A percentile compares a stretch with the other conserved stretches of the same genome.
phyloP scores from a whole-genome alignment of 2,329 filamentous ascomycete species.

The Fusarium sambucinum region DNA sequence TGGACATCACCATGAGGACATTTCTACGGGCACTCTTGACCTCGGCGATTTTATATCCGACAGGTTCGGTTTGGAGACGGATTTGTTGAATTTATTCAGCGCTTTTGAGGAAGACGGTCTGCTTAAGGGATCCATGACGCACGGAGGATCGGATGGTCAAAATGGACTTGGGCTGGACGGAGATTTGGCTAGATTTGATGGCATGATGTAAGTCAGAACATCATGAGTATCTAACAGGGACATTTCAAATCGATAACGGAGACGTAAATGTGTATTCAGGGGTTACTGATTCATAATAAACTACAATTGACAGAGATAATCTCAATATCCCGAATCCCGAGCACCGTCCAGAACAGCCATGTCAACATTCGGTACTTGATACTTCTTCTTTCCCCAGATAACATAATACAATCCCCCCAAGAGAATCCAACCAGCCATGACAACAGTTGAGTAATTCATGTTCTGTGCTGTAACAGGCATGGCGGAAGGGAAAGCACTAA shows the following conservation, averaged over 20 bases:
- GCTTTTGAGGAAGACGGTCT: constrained; percentile 7
- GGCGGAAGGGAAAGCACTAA: constrained; percentile 59
- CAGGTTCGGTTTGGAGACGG: constrained; percentile 15
- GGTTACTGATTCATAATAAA: no score
- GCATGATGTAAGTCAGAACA: neutral
- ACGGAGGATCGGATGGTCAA: neutral
- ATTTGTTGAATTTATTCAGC: constrained; percentile 17
- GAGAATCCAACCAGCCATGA: constrained; percentile 56
- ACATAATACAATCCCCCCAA: constrained; percentile 54
- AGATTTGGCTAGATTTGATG: neutral
- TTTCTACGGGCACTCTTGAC: neutral
- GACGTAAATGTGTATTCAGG: neutral
- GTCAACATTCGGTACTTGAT: constrained; percentile 32
- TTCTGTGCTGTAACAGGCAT: constrained; percentile 57
- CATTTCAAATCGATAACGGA: neutral
- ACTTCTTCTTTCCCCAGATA: constrained; percentile 43
- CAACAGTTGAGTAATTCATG: constrained; percentile 62
- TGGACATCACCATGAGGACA: neutral
- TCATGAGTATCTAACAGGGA: neutral
- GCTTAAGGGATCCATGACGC: neutral
- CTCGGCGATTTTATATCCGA: neutral
- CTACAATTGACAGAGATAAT: neutral
- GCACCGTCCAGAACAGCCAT: constrained; percentile 1
- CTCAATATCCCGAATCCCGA: neutral
- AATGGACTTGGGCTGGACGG: neutral